Base-by-base conservation (phyloP, 2,329 filamentous ascomycete genomes). In the Metarhizium humberi region DNA sequence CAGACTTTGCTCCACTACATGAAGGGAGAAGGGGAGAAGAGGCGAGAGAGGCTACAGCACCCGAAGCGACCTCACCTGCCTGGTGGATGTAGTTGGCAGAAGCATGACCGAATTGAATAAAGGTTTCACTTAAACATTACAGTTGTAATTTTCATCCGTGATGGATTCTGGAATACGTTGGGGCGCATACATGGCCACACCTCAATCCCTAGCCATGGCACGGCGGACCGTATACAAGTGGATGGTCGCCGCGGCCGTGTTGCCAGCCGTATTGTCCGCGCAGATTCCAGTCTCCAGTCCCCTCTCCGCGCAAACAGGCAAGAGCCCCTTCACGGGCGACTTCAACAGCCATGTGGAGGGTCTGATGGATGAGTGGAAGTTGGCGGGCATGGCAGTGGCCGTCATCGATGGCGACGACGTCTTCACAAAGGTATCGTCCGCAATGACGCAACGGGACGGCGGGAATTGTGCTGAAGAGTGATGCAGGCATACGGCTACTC, bases 401-500 rank as follows among this genome's bases (percentile, higher is more conserved):
- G 47, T 49, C 16, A 32, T 49, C 30, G 47, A 49, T 10, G 47
- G 32, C 50, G 20, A 40, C 32, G 32, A 38, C 20, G n/a, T 30
- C 34, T 51, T 51, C n/a, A 51, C 50, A 38, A 3, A 38, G 29
- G 42, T 29, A 25, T 30, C 30, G 42, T 20, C 32, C 32, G 32
- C 32, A 34, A 11, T 11, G 7, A 34, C 32, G 6, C 32, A 34
- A 7, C 32, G 10, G 32, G 32, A 7, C 7, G 6, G 10, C 32
- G 7, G 32, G 32, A 11, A 34, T 7, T 34, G 32, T 8, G 32
- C 32, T 34, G 25, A 34, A 34, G 32, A 6, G 38, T 16, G 14
- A 5, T 40, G 11, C 20, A 69, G 66, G 63, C 60, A 29, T 69
- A 66, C 46, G 68, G 67, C 8, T 60, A 57, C 34, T 64, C 67